phyloP scores from a whole-genome alignment of 2,329 filamentous ascomycete species.

The Setomelanomma holmii region DNA sequence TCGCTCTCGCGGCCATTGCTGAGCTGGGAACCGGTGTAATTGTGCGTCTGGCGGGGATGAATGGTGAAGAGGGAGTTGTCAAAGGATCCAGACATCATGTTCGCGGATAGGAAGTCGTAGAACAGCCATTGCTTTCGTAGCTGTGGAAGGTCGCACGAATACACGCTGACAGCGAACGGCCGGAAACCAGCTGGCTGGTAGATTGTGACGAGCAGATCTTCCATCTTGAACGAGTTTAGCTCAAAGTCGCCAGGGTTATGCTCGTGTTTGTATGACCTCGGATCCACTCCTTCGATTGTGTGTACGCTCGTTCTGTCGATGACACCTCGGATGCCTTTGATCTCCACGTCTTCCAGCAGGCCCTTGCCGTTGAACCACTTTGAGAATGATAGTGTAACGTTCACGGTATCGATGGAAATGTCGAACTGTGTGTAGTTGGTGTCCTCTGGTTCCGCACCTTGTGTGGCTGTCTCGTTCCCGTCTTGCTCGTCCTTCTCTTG shows the following conservation, averaged over 20 bases:
- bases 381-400: conserved; percentile 95
- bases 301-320: conserved; percentile 85
- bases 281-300: conserved; percentile 77
- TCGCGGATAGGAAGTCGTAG: conserved; percentile 95
- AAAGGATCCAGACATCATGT: conserved; percentile 93
- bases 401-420: conserved; percentile 90
- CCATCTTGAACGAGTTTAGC: conserved; percentile 94
- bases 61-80: conserved; percentile 97
- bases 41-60: conserved; percentile 89
- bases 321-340: conserved; percentile 91
- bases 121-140: conserved; percentile 96
- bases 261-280: conserved; percentile 84
- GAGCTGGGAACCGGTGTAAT: conserved; percentile 71
- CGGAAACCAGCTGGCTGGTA: conserved; percentile 90
- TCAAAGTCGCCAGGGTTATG: conserved; percentile 95
- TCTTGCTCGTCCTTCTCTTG: conserved; percentile 53
- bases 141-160: conserved; percentile 90
- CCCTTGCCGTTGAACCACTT: conserved; percentile 99
- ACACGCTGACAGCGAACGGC: conserved; percentile 96
- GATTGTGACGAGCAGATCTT: conserved; percentile 88
- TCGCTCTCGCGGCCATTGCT: conserved; percentile 64
- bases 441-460: conserved; percentile 66
- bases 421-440: conserved; percentile 99
- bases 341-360: conserved; percentile 86
- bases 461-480: conserved; percentile 32